Base-by-base conservation (phyloP, 495 filamentous ascomycete species). In the Penicillium paxilli region DNA sequence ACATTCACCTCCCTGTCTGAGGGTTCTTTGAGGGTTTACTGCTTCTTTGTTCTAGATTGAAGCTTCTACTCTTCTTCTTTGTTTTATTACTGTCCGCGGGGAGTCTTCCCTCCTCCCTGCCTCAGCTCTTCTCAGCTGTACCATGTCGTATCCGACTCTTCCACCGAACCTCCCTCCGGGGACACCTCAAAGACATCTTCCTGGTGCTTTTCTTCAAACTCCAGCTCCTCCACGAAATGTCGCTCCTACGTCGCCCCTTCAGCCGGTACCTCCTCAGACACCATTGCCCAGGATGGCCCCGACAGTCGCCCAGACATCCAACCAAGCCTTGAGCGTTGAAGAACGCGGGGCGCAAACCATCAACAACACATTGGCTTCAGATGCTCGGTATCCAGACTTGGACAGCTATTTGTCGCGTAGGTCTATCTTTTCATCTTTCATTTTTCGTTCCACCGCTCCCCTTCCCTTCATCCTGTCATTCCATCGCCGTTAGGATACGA, bases 321-420 rank as follows among this genome's bases (percentile, higher is more conserved):
- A 45, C 20, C 70, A 71, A 59, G 65, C 74, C 10, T 66, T 87
- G 60, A 80, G 81, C 49, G 87, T 89, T 1, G 78, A 95, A 52
- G 83, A 88, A 50, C 89, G 91, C 61, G 94, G 89, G 7, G 88
- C 91, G 37, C 76, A 78, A 30, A 92, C 87, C n/a, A 84, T 99
- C 63, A 94, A 93, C 73, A 82, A 88, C 58, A 84, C 85, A 12
- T 71, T 98, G 21, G 68, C 75, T 26, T 77, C 80, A 48, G 95
- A 98, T 64, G 79, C 84, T 60, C 84, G 85, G 62, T 98, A 90
- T 65, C 92, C 92, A 8, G 90, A 95, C 55, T 76, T 99, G 5
- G 94, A 98, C 70, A 88, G 82, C 60, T 96, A 96, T 70, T 79
- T 95, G 58, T 85, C 84, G 65, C 92, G 92, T 97, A 80, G 79